A percentile compares a stretch with the other conserved stretches of the same genome.
phyloP scores from a whole-genome alignment of 1,284 basidiomycete genomes.

The Cryptococcus amylolentus region DNA sequence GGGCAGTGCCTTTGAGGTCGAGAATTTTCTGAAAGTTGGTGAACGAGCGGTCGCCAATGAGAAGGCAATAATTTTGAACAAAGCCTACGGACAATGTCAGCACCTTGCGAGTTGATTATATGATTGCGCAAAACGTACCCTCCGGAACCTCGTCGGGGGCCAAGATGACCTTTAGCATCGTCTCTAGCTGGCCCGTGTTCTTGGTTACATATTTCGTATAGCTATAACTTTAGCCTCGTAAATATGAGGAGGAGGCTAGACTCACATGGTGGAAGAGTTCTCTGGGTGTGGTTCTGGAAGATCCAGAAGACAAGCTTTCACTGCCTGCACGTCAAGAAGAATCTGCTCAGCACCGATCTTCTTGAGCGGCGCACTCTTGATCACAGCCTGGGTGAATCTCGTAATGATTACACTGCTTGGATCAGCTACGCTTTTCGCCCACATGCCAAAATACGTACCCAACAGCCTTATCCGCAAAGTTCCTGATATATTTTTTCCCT shows the following conservation, averaged over 20 bases:
- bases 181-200: slow-evolving; percentile 75
- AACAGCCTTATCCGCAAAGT: slow-evolving; percentile 85
- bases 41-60: slow-evolving; percentile 88
- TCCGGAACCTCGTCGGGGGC: slow-evolving; percentile 60
- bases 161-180: slow-evolving; percentile 87
- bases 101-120: not conserved
- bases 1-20: slow-evolving; percentile 89
- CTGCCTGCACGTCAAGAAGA: slow-evolving; percentile 80
- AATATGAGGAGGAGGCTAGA: not conserved
- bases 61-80: slow-evolving; percentile 85
- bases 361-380: slow-evolving; percentile 79
- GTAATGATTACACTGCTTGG: slow-evolving; percentile 65
- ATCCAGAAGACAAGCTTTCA: slow-evolving; percentile 78
- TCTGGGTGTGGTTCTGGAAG: slow-evolving; percentile 58
- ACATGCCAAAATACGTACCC: slow-evolving; percentile 56
- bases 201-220: slow-evolving; percentile 78
- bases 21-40: slow-evolving; percentile 98
- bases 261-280: slow-evolving; percentile 31
- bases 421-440: not conserved
- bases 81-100: slow-evolving; percentile 63
- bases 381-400: slow-evolving; percentile 80
- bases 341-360: slow-evolving; percentile 94
- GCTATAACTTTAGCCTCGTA: slow-evolving; percentile 49
- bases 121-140: slow-evolving; percentile 7
- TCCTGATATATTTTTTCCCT: slow-evolving; percentile 87